phyloP scores from a whole-genome alignment of 768 basidiomycete species.

The Punctularia strigosozonata region DNA sequence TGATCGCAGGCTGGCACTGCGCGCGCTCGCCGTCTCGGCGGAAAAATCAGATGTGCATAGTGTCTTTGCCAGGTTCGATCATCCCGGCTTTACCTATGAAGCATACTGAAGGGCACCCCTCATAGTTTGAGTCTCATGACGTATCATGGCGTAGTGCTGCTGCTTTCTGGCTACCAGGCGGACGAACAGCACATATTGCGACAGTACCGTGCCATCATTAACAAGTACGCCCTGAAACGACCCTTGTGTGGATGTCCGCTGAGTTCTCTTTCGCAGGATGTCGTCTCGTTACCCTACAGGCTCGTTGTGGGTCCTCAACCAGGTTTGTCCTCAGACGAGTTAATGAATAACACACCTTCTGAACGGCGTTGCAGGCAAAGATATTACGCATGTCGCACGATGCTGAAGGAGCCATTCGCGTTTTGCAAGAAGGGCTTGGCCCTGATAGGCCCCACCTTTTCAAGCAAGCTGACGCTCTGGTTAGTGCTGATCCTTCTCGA shows the following conservation, averaged over 20 bases:
- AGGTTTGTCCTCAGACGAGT: slow-evolving; percentile 23
- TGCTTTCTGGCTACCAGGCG: slow-evolving; percentile 66
- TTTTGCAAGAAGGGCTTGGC: slow-evolving; percentile 45
- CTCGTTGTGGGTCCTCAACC: slow-evolving; percentile 63
- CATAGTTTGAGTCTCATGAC: slow-evolving; percentile 68
- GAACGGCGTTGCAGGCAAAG: slow-evolving; percentile 38
- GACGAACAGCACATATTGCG: slow-evolving; percentile 52
- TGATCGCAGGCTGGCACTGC: slow-evolving; percentile 56
- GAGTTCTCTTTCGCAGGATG: slow-evolving; percentile 23
- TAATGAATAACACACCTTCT: not conserved
- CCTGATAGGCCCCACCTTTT: slow-evolving; percentile 44
- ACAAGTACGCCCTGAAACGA: slow-evolving; percentile 31
- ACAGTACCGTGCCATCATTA: slow-evolving; percentile 54
- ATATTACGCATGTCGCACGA: slow-evolving; percentile 62
- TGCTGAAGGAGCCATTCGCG: slow-evolving; percentile 50
- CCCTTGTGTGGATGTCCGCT: not conserved
- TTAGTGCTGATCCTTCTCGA: slow-evolving; percentile 16
- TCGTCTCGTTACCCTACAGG: slow-evolving; percentile 51
- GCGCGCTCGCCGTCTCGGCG: slow-evolving; percentile 58
- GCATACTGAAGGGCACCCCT: not conserved
- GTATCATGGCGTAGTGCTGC: slow-evolving; percentile 61
- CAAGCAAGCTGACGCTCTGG: slow-evolving; percentile 62
- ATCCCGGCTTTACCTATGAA: not conserved
- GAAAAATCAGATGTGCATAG: slow-evolving; percentile 59
- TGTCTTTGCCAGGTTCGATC: slow-evolving; percentile 60